Evolutionary conservation across 495 filamentous ascomycete species (phyloP).

Genomic region (Penicillium goetzii): DNA sequence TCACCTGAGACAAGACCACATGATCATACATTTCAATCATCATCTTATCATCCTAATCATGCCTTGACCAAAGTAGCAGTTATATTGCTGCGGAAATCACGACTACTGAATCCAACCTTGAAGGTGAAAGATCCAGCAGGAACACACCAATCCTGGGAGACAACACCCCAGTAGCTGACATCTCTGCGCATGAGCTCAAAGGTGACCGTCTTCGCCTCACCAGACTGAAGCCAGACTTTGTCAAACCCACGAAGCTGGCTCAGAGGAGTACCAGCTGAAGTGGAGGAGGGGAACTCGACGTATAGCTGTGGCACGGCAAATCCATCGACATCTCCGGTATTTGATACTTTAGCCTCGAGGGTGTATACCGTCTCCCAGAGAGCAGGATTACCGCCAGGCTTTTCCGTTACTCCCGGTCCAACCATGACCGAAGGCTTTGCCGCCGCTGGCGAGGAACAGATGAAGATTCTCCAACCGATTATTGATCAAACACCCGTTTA

Average conservation of each 20-base stretch:
- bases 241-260: not conserved
- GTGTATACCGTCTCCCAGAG: not conserved
- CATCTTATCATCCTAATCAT: not conserved
- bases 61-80: not conserved
- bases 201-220: not conserved
- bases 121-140: not conserved
- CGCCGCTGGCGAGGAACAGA: slow-evolving; percentile 39
- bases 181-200: not conserved
- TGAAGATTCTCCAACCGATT: slow-evolving; percentile 42
- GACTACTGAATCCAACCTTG: not conserved
- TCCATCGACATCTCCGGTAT: not conserved
- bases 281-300: not conserved
- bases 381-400: too few species aligned
- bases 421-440: slow-evolving; percentile 39
- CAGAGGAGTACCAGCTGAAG: not conserved
- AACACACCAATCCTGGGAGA: not conserved
- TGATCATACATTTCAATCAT: not conserved
- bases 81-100: not conserved
- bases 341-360: not conserved
- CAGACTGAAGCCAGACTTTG: not conserved
- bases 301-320: not conserved
- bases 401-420: slow-evolving; percentile 35
- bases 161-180: not conserved
- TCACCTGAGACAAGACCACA: not conserved
- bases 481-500: slow-evolving; percentile 45